Base-by-base conservation (phyloP, 2,329 filamentous ascomycete genomes). In the Triangularia setosa region DNA sequence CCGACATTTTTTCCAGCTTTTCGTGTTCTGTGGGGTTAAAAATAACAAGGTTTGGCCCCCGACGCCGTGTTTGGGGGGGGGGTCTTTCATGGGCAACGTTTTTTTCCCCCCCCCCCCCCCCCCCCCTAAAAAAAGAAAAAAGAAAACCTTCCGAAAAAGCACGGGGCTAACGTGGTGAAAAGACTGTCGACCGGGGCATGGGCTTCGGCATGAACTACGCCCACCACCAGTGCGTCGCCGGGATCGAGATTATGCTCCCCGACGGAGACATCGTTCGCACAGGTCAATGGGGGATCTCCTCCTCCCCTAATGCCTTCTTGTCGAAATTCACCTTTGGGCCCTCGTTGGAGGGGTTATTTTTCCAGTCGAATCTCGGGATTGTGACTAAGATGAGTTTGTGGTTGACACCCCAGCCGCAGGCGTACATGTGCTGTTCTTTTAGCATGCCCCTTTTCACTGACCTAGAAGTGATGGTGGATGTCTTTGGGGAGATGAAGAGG, bases 341-440 rank as follows among this genome's bases (percentile, higher is more conserved):
- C 4, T 75, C 75, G 0, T 73, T 79, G 48, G 79, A 80, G 58
- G 80, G 80, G 0, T 76, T 85, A 2, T 85, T 86, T 69, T 72
- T 81, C 1, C 82, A 85, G 69, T 80, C 78, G 14, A 84, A 83
- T 63, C 74, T 85, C 6, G 83, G 83, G 2, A 80, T 86, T 25
- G 81, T 85, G 4, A 83, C 81, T 3, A 85, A 85, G 70, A 80
- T 86, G 75, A 82, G 82, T 0, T 77, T 86, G 60, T 75, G 74
- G 68, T 64, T 78, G 59, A 76, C 74, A 12, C 75, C 75, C 4
- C 75, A 77, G 63, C 77, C 80, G 5, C 76, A 81, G 66, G 78
- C 79, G 0, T 82, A 75, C 70, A 79, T 82, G 78, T 76, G 77
- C 0, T 81, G 79, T 69, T 73, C 75, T 9, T 80, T 82, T 61